phyloP scores from a whole-genome alignment of 371 early-diverging fungal genomes.

The Mucor indicus region DNA sequence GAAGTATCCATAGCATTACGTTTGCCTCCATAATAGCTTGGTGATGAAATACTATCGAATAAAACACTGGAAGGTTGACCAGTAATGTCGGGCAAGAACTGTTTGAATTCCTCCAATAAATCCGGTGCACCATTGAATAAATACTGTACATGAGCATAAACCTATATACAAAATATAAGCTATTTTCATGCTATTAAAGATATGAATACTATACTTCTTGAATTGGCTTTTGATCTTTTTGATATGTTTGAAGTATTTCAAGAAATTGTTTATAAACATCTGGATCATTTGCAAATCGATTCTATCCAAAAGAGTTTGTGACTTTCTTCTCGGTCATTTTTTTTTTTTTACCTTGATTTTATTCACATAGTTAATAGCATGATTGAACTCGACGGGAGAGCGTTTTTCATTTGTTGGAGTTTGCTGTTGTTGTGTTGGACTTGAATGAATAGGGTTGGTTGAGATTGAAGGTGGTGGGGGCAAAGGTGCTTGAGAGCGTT shows the following conservation, averaged over 20 bases:
- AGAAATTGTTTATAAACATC: conserved; percentile 94
- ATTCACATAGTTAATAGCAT: conserved; percentile 97
- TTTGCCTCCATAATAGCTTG: conserved; percentile 9
- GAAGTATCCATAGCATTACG: conserved; percentile 1
- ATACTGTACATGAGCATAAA: conserved; percentile 85
- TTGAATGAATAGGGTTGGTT: background rate
- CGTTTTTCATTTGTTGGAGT: conserved; percentile 3
- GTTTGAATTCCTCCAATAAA: conserved; percentile 92
- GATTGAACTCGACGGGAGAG: conserved; percentile 88
- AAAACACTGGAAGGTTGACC: conserved; percentile 26
- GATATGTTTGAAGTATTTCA: conserved; percentile 93
- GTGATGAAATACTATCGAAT: conserved; percentile 14
- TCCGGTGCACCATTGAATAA: conserved; percentile 83
- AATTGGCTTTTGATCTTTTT: conserved; percentile 88
- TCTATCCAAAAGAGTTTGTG: conserved; percentile 34
- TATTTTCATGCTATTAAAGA: too few species aligned
- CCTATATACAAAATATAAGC: too few species aligned
- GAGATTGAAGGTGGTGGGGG: background rate
- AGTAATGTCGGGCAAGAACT: conserved; percentile 82
- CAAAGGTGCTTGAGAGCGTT: background rate
- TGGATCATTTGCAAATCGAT: conserved; percentile 83
- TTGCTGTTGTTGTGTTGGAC: too few species aligned
- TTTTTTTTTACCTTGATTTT: conserved; percentile 72
- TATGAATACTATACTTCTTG: too few species aligned
- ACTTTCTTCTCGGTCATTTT: too few species aligned